phyloP scores from a whole-genome alignment of 164 flowering plant species.

The Sedum album region DNA sequence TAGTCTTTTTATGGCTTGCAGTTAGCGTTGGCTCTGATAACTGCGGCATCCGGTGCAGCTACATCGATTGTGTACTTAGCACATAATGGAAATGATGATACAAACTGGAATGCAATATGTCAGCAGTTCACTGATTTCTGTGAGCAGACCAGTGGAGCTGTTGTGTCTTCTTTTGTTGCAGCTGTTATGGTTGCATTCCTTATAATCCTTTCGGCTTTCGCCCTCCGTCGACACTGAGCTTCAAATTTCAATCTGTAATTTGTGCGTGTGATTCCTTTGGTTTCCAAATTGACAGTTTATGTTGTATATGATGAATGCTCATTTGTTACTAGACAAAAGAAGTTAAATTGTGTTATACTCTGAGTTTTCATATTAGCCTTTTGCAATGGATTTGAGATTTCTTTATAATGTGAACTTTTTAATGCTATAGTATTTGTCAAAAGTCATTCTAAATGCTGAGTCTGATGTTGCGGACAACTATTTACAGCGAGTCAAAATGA shows the following conservation, averaged over 20 bases:
- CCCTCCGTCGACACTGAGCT: not conserved
- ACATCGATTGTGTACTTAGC: slow-evolving; percentile 3
- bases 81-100: slow-evolving; percentile 1
- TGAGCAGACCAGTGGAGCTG: slow-evolving; percentile 1
- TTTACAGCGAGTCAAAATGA: no score
- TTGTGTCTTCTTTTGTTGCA: not conserved
- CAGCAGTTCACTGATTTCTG: slow-evolving; percentile 6
- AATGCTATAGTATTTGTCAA: no score
- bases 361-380: no score
- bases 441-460: no score
- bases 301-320: no score
- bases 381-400: no score
- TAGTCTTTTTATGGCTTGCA: not conserved
- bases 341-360: no score
- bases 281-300: no score
- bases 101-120: slow-evolving; percentile 1
- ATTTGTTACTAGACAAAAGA: no score
- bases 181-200: not conserved
- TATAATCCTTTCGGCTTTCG: not conserved
- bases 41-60: slow-evolving; percentile 1
- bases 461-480: no score
- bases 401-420: no score
- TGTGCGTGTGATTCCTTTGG: not conserved
- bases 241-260: not conserved
- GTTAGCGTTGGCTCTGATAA: not conserved